Percentiles rank a stretch among this genome's conserved stretches.
These are phyloP conservation scores for Mychonastes homosphaera DNA, from an alignment of 139 green algal species.

Conservation along the genomic window DNA sequence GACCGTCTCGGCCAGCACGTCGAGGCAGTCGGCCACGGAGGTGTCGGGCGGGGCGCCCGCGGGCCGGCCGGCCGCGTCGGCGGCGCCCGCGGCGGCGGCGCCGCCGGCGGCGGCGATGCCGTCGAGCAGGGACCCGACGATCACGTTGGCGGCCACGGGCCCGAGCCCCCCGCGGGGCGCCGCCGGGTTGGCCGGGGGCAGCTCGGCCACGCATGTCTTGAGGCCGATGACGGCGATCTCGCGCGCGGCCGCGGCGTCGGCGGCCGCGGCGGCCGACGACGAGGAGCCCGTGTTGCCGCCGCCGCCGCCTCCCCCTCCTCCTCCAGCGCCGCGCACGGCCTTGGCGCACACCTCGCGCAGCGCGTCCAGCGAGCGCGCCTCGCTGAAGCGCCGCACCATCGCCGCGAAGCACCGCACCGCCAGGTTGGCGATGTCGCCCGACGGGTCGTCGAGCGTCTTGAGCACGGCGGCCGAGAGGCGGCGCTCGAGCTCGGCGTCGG, in stretches of 20 bases:
- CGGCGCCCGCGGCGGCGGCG: no score
- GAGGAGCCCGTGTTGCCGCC: no score
- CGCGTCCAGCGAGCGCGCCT: slow-evolving; percentile 50
- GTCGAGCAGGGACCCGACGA: slow-evolving; percentile 10
- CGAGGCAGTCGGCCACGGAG: slow-evolving; percentile 46
- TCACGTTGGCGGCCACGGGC: slow-evolving; percentile 5
- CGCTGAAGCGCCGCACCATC: slow-evolving; percentile 67
- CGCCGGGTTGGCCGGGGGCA: not conserved
- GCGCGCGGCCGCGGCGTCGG: slow-evolving; percentile 45
- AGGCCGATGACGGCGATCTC: slow-evolving; percentile 69
- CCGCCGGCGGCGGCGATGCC: slow-evolving; percentile 7
- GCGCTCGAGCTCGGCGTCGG: slow-evolving; percentile 53
- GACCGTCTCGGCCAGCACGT: slow-evolving; percentile 63
- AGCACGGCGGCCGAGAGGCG: slow-evolving; percentile 57
- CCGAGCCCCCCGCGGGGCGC: slow-evolving; percentile 7
- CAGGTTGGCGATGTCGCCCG: slow-evolving; percentile 76
- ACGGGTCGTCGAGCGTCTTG: slow-evolving; percentile 76
- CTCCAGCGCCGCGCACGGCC: slow-evolving; percentile 30
- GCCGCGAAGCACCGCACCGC: slow-evolving; percentile 86
- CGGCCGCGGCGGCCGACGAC: slow-evolving; percentile 10
- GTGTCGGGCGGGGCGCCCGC: slow-evolving; percentile 19
- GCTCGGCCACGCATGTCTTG: slow-evolving; percentile 37
- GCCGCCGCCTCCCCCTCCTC: no score
- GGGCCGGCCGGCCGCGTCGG: not conserved
- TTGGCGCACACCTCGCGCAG: slow-evolving; percentile 52